Percentiles rank a stretch among this genome's conserved stretches.
phyloP scores from a whole-genome alignment of 306 rosid species.

The Ziziphus jujuba region DNA sequence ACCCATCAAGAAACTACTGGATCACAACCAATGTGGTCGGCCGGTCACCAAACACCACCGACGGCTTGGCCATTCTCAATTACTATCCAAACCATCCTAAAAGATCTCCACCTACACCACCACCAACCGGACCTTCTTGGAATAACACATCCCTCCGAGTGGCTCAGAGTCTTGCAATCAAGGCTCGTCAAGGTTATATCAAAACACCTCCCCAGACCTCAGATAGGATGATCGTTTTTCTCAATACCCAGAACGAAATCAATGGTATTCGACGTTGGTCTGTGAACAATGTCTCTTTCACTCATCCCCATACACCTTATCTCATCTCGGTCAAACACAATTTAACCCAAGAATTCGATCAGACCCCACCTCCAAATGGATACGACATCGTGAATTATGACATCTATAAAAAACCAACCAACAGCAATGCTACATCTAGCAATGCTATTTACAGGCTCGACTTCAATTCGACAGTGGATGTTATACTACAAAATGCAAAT shows the following conservation, averaged over 20 bases:
- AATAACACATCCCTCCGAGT: constrained; percentile 35
- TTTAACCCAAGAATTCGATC: constrained; percentile 41
- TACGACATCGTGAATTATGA: constrained; percentile 53
- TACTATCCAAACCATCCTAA: constrained; percentile 87
- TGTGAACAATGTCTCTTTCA: constrained; percentile 71
- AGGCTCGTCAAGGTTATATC: constrained; percentile 46
- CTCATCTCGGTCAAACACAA: constrained; percentile 63
- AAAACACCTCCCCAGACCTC: constrained; percentile 58
- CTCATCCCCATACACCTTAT: constrained; percentile 71
- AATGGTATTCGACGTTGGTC: constrained; percentile 46
- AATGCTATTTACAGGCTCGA: constrained; percentile 56
- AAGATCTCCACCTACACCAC: constrained; percentile 45
- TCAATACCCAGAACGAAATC: constrained; percentile 70
- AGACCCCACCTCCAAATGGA: constrained; percentile 57
- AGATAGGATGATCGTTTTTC: constrained; percentile 67
- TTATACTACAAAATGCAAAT: constrained; percentile 71
- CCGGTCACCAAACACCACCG: constrained; percentile 56
- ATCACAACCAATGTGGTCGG: constrained; percentile 58
- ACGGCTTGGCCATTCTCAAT: constrained; percentile 62
- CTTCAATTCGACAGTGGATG: constrained; percentile 46
- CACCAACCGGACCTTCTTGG: constrained; percentile 69
- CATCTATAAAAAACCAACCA: constrained; percentile 29
- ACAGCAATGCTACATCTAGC: constrained; percentile 55
- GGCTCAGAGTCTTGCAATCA: constrained; percentile 64
- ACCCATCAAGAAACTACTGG: constrained; percentile 87